phyloP scores from a whole-genome alignment of 768 basidiomycete species.

The Suillus lakei region DNA sequence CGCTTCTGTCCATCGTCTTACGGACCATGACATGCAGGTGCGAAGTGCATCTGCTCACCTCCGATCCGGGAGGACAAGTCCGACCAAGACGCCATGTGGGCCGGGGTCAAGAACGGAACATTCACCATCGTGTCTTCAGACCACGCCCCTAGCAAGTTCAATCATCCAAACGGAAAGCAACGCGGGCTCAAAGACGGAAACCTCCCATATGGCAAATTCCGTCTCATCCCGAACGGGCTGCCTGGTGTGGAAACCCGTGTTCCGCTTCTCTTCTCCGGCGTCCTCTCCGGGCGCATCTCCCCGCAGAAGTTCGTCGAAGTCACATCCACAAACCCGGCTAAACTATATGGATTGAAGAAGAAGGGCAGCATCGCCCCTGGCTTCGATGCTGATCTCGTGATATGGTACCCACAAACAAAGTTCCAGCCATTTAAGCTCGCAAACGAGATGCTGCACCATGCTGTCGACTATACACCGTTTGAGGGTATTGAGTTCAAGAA shows the following conservation, averaged over 20 bases:
- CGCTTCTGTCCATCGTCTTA: neutral
- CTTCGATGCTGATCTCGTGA: slow-evolving; percentile 39
- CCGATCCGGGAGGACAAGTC: slow-evolving; percentile 19
- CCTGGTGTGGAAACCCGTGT: slow-evolving; percentile 40
- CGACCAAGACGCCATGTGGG: slow-evolving; percentile 23
- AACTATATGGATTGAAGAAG: slow-evolving; percentile 39
- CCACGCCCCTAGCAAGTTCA: slow-evolving; percentile 35
- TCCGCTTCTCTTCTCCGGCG: slow-evolving; percentile 35
- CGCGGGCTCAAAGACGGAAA: slow-evolving; percentile 23
- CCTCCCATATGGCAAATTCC: slow-evolving; percentile 34
- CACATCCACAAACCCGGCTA: slow-evolving; percentile 37
- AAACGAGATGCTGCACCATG: slow-evolving; percentile 32
- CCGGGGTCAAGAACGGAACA: slow-evolving; percentile 23
- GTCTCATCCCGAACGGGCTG: slow-evolving; percentile 37
- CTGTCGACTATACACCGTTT: slow-evolving; percentile 40
- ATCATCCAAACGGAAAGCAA: slow-evolving; percentile 33
- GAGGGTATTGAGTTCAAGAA: slow-evolving; percentile 37
- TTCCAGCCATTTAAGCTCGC: slow-evolving; percentile 21
- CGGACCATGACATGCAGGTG: slow-evolving; percentile 4
- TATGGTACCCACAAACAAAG: slow-evolving; percentile 26
- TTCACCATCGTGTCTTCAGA: slow-evolving; percentile 38
- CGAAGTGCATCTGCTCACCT: slow-evolving; percentile 23
- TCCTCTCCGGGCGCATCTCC: slow-evolving; percentile 34
- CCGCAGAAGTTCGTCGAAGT: slow-evolving; percentile 39
- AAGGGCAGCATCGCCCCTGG: slow-evolving; percentile 39